Conservation (phyloP, 176 grass and related monocot species). For the Cenchrus fungigraminus region DNA sequence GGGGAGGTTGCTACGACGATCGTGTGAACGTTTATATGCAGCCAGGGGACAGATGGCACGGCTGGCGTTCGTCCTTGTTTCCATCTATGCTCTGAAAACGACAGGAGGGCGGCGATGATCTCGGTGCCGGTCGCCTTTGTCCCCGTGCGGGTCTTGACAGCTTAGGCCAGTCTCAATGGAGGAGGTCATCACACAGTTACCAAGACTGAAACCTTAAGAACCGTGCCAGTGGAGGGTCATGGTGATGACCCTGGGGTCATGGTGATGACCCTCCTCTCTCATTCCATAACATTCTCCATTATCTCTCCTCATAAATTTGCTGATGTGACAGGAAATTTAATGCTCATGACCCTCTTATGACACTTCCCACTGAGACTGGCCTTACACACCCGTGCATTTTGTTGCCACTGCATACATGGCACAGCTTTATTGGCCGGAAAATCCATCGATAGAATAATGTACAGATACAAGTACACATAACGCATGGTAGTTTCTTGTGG, state of each 20-base stretch:
- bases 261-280: no score
- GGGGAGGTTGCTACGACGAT: conserved; percentile 29
- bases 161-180: background rate
- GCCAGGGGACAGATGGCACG: conserved; percentile 1
- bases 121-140: conserved; percentile 46
- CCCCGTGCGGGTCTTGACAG: conserved; percentile 44
- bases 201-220: no score
- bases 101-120: conserved; percentile 50
- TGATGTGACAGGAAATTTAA: no score
- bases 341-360: no score
- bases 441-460: background rate
- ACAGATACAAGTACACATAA: background rate
- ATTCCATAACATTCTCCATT: no score
- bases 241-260: no score
- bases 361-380: no score
- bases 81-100: conserved; percentile 54
- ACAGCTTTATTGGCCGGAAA: conserved; percentile 24
- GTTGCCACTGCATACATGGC: background rate
- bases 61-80: conserved; percentile 49
- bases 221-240: no score
- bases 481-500: background rate
- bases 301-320: no score
- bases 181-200: no score
- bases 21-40: conserved; percentile 52
- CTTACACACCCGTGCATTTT: conserved; percentile 1